phyloP scores from a whole-genome alignment of 495 filamentous ascomycete genomes.

The Xylaria cubensis region DNA sequence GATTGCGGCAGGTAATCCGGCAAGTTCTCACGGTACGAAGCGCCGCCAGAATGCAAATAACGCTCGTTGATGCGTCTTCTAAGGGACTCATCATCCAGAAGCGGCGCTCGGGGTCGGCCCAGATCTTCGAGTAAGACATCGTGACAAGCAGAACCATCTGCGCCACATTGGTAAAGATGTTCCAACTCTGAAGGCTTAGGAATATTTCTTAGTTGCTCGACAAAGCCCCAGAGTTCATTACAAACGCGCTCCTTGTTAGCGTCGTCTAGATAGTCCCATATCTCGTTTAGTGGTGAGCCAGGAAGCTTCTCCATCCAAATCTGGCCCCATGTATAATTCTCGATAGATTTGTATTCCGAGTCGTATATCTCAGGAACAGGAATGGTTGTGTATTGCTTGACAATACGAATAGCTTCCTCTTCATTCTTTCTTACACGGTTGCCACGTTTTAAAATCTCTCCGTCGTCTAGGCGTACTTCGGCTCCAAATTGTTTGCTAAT shows the following conservation, averaged over 20 bases:
- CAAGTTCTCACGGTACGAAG: slow-evolving; percentile 41
- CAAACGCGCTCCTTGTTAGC: slow-evolving; percentile 43
- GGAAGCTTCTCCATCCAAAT: slow-evolving; percentile 37
- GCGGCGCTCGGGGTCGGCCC: slow-evolving; percentile 34
- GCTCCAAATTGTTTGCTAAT: slow-evolving; percentile 10
- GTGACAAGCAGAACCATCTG: slow-evolving; percentile 43
- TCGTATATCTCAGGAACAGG: slow-evolving; percentile 24
- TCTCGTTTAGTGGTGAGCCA: slow-evolving; percentile 30
- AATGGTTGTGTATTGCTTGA: slow-evolving; percentile 24
- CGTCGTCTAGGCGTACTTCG: background rate
- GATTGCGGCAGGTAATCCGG: slow-evolving; percentile 45
- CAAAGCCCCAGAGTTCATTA: slow-evolving; percentile 43
- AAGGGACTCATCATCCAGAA: slow-evolving; percentile 38
- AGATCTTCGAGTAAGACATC: slow-evolving; percentile 46
- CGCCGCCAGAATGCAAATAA: slow-evolving; percentile 44
- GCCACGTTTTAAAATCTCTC: slow-evolving; percentile 6
- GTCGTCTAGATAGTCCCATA: slow-evolving; percentile 43
- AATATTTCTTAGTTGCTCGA: slow-evolving; percentile 41
- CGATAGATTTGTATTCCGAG: background rate
- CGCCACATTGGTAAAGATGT: slow-evolving; percentile 43
- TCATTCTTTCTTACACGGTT: background rate
- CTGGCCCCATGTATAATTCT: slow-evolving; percentile 21
- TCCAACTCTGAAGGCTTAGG: slow-evolving; percentile 35
- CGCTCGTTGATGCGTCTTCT: slow-evolving; percentile 47
- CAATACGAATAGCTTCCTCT: slow-evolving; percentile 26